A percentile compares a stretch with the other conserved stretches of the same genome.
Evolutionary conservation across 1,284 basidiomycete genomes (phyloP).

Genomic region (Jaminaea rosea): DNA sequence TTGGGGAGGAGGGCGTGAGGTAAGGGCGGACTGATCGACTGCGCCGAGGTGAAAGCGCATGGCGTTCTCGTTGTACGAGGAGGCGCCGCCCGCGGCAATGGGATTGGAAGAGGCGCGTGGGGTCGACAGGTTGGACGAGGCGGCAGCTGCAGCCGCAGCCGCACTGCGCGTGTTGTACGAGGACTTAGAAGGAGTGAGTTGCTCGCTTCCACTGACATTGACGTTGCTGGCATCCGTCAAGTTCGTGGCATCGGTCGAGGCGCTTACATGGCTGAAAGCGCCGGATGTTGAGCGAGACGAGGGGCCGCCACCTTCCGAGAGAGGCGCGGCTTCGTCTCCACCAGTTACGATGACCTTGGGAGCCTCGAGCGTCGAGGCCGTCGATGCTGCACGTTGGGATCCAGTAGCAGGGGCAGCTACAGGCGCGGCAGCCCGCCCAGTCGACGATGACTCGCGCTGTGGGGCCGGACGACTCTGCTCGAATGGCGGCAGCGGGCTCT

Average conservation of each 20-base stretch:
- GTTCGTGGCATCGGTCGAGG: too few species aligned
- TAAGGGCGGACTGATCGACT: slow-evolving; percentile 83
- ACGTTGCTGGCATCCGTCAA: background rate
- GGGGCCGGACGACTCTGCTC: too few species aligned
- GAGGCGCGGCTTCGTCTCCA: background rate
- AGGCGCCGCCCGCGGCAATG: slow-evolving; percentile 5
- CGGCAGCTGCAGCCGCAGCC: background rate
- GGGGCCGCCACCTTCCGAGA: too few species aligned
- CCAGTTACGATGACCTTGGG: slow-evolving; percentile 22
- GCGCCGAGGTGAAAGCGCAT: slow-evolving; percentile 82
- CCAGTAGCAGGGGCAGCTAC: slow-evolving; percentile 1
- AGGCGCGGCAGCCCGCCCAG: too few species aligned
- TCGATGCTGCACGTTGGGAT: background rate
- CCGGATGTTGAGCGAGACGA: too few species aligned
- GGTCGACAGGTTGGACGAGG: background rate
- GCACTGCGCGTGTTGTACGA: background rate
- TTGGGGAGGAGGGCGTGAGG: slow-evolving; percentile 69
- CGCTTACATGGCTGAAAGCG: too few species aligned
- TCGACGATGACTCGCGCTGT: too few species aligned
- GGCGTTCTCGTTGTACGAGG: slow-evolving; percentile 13
- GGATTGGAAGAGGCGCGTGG: background rate
- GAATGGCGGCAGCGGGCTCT: slow-evolving; percentile 29
- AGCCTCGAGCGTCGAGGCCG: background rate
- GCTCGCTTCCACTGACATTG: background rate
- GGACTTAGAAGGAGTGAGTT: background rate